Evolutionary conservation across 768 basidiomycete genomes (phyloP).

Genomic region (Ramaria rubella): DNA sequence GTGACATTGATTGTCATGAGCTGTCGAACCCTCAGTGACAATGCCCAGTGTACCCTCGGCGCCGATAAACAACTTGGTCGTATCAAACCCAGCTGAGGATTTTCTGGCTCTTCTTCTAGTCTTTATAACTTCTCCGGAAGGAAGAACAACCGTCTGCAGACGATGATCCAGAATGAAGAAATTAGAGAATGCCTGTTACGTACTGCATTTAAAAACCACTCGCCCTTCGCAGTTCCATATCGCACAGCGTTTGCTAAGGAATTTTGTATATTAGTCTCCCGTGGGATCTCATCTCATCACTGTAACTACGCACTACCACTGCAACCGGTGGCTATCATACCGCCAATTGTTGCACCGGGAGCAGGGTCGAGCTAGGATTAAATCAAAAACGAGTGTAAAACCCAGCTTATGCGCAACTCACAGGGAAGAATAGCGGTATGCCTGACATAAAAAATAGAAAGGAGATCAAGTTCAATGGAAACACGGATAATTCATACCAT

Average conservation of each 20-base stretch:
- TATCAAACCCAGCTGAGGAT: conserved; percentile 82
- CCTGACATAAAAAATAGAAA: conserved; percentile 29
- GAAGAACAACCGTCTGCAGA: conserved; percentile 76
- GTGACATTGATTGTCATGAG: background rate
- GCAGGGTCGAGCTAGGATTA: conserved; percentile 59
- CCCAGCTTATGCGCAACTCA: conserved; percentile 26
- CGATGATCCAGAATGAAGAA: background rate
- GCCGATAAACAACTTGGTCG: conserved; percentile 81
- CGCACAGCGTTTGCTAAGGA: conserved; percentile 65
- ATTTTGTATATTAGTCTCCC: background rate
- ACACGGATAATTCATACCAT: conserved; percentile 34
- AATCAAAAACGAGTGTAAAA: background rate
- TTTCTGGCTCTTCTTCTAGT: conserved; percentile 75
- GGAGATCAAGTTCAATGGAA: background rate
- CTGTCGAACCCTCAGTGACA: conserved; percentile 66
- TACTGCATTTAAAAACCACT: conserved; percentile 87
- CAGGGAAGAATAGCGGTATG: conserved; percentile 80
- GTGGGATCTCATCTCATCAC: background rate
- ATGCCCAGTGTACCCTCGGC: conserved; percentile 79
- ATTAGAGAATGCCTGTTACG: conserved; percentile 16
- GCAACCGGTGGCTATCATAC: conserved; percentile 83
- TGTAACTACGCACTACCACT: conserved; percentile 63
- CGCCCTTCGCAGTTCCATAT: conserved; percentile 83
- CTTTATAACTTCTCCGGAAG: conserved; percentile 85
- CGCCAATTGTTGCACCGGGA: conserved; percentile 76